Evolutionary conservation across 148 eudicot species (phyloP), one percentile per base, ranked within the genome.

Genomic region (Arctostaphylos glauca): DNA sequence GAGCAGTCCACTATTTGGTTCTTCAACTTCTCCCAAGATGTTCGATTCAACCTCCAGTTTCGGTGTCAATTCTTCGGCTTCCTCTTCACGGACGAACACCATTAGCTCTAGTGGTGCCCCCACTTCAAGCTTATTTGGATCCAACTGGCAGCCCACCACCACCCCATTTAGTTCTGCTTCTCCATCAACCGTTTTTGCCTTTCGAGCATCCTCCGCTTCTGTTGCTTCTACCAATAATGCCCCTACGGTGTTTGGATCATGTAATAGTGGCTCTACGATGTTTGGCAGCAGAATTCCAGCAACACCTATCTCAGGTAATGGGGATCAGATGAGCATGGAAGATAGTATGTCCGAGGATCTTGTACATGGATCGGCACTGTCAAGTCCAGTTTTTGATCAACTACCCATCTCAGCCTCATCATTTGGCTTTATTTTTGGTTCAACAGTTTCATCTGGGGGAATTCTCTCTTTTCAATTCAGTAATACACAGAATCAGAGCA

Each of bases 291-390:
- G 66, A 54, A 49, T 80, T 78, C 80, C 91, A 58, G 56, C 83
- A 10, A 18, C 56, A 48, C 76, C 89, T 7, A 70, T 85, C 16
- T 70, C 91, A 1, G 88, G 77, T 53, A 91, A 88, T 81, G 87
- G 87, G 80, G 92, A 90, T 82, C 92, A 90, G 83, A 88, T 92
- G 93, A 89, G 56, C 84, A 89, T 90, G 88, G 98, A 96, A 81
- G 97, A 96, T 85, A 93, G 91, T 83, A 96, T 96, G 99, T 92
- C 94, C 4, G 98, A 94, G 88, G 99, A 96, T 82, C 88, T 92
- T 53, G 87, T 88, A 84, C 95, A 89, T 59, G 84, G 90, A 68
- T 77, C 49, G 0, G 60, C 85, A 6, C 82, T 92, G 5, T 59
- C 90, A n/a, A 79, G 59, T 50, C 86, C 93, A 14, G 87, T 78